Base-by-base conservation (phyloP, 352 stramenopile species). In the Aphanomyces cochlioides region DNA sequence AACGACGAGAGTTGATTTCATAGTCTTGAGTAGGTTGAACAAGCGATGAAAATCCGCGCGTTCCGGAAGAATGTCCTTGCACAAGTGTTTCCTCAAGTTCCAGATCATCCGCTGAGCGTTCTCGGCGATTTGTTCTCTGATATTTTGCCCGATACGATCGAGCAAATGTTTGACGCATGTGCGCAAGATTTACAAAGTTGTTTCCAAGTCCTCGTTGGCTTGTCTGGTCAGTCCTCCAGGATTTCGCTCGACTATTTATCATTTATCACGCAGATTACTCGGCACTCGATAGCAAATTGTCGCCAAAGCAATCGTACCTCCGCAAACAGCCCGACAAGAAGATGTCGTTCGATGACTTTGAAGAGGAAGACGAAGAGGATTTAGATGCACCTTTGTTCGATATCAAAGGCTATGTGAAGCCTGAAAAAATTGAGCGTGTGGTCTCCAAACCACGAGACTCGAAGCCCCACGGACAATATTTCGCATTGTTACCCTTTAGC, bases 41-140 rank as follows among this genome's bases (percentile, higher is more conserved):
- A 64, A 54, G 64, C 64, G 19, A 70, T 56, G 8, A 70, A 70
- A 36, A 70, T 70, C 40, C 48, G 64, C 12, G 64, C 64, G 17
- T 70, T 70, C 54, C 64, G 64, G 3, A 70, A 70, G 21, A 45
- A 59, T 10, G 64, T 70, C 21, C 47, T 70, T 10, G 34, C n/a
- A 4, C 64, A 64, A 41, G 21, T 70, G 10, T 39, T 39, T 34
- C 50, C 64, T 2, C 43, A 60, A 8, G 17, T 54, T 10, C 64
- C 64, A 19, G 54, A 70, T 43, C 28, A 61, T 43, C 36, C 53
- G 7, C 17, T 37, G 10, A 19, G 37, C 19, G 53, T 56, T 8
- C 54, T 70, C n/a, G 43, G 40, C 4, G 64, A 70, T 12, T 38
- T 70, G 13, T 70, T 70, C 48, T 45, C 64, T 3, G 64, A 70